A percentile compares a stretch with the other conserved stretches of the same genome.
Evolutionary conservation across 1,139 yeast genomes (phyloP).

Genomic region (Yamadazyma atlantica): DNA sequence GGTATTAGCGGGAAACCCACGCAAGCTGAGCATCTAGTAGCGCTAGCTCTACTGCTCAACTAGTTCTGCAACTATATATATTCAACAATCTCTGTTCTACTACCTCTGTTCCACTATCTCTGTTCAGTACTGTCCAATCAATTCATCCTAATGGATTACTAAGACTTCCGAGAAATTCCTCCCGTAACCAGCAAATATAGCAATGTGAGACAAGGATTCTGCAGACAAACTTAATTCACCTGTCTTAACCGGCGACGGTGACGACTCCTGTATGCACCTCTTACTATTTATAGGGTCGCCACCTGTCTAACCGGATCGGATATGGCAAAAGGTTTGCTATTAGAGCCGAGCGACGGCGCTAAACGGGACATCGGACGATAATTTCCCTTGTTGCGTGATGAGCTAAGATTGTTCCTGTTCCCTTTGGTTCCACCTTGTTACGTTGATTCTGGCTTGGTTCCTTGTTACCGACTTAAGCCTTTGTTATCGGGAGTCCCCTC

Average conservation of each 20-base stretch:
- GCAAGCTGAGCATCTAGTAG: too few relatives aligned
- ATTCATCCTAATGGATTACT: too few relatives aligned
- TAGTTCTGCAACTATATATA: too few relatives aligned
- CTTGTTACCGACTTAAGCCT: too few relatives aligned
- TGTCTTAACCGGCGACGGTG: conserved; percentile 1
- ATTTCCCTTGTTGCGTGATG: not conserved
- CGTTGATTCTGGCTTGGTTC: too few relatives aligned
- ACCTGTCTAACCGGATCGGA: not conserved
- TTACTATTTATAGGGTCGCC: not conserved
- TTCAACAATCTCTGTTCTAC: too few relatives aligned
- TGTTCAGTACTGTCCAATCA: not conserved
- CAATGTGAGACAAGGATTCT: conserved; percentile 1
- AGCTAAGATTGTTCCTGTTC: not conserved
- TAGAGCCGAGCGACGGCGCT: not conserved
- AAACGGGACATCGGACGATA: not conserved
- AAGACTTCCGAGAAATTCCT: conserved; percentile 1
- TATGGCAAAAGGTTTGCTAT: not conserved
- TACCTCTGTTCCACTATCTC: too few relatives aligned
- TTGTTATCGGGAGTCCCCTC: too few relatives aligned
- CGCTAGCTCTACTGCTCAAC: too few relatives aligned
- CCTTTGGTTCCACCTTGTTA: not conserved
- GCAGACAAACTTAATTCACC: not conserved
- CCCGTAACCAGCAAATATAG: conserved; percentile 1
- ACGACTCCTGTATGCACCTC: not conserved
- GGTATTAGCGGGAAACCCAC: too few relatives aligned